Evolutionary conservation across 768 basidiomycete species (phyloP).

Genomic region (Rhizopogon roseolus): DNA sequence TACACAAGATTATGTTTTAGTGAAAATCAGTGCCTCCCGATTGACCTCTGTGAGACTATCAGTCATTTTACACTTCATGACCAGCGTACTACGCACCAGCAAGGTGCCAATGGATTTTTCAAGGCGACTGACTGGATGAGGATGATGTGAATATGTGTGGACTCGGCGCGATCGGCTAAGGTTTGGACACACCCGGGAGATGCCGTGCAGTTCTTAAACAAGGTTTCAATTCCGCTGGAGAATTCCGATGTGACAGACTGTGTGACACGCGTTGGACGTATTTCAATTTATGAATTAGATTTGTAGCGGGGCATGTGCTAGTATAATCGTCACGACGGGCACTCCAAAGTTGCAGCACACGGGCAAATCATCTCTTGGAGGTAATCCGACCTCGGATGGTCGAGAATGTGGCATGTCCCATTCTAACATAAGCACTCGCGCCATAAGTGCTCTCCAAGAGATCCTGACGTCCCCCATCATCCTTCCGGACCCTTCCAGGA

Average conservation of each 20-base stretch:
- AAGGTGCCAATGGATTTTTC: constrained; percentile 92
- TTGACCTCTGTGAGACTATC: constrained; percentile 67
- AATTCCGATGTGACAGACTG: constrained; percentile 3
- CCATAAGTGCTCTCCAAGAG: not conserved
- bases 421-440: not conserved
- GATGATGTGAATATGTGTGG: constrained; percentile 8
- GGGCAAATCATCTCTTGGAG: not conserved
- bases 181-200: constrained; percentile 19
- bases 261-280: no score
- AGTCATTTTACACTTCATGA: not conserved
- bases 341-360: not conserved
- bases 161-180: constrained; percentile 8
- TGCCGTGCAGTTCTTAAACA: constrained; percentile 23
- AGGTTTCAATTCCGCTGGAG: constrained; percentile 23
- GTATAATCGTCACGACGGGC: not conserved
- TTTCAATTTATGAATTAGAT: not conserved
- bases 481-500: not conserved
- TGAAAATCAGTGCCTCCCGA: constrained; percentile 73
- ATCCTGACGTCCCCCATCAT: not conserved
- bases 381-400: not conserved
- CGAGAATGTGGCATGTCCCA: not conserved
- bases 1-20: constrained; percentile 16
- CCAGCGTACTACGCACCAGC: constrained; percentile 40
- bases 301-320: no score
- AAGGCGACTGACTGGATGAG: constrained; percentile 54